These are phyloP conservation scores for Boechera divaricarpa DNA, from an alignment of 345 rosid species.

Conservation along the genomic window DNA sequence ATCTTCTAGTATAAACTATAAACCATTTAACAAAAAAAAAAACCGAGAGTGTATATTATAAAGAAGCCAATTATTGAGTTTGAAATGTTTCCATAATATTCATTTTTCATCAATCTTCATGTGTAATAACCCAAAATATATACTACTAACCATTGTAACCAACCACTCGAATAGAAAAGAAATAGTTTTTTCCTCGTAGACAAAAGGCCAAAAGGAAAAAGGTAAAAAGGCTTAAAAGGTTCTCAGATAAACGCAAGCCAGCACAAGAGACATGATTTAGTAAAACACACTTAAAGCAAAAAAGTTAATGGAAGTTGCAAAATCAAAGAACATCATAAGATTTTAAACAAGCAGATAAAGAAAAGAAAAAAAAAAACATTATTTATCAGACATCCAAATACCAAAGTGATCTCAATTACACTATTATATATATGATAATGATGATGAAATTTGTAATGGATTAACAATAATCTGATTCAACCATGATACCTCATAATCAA, in stretches of 20 bases:
- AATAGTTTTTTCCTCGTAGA: not conserved
- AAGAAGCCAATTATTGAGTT: conserved; percentile 10
- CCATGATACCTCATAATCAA: conserved; percentile 29
- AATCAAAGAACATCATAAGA: conserved; percentile 30
- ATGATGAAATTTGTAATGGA: conserved; percentile 19
- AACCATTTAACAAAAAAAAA: not conserved
- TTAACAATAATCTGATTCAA: conserved; percentile 27
- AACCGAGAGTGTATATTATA: not conserved
- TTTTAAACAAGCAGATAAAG: not conserved
- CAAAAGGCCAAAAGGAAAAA: not conserved
- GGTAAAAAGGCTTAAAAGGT: conserved; percentile 8
- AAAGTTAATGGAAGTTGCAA: conserved; percentile 14
- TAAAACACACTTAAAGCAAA: conserved; percentile 1
- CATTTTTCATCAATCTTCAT: conserved; percentile 2
- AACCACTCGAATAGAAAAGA: not conserved
- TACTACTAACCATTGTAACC: not conserved
- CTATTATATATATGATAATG: not conserved
- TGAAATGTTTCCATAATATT: conserved; percentile 10
- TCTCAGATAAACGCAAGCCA: not conserved
- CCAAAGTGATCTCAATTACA: conserved; percentile 34
- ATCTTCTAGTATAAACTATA: not conserved
- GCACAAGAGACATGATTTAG: not conserved
- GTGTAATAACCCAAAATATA: not conserved
- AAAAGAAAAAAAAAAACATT: not conserved
- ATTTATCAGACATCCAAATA: conserved; percentile 41